Evolutionary conservation across 768 basidiomycete genomes (phyloP), one percentile per base, ranked within the genome.

Genomic region (Steccherinum ochraceum): DNA sequence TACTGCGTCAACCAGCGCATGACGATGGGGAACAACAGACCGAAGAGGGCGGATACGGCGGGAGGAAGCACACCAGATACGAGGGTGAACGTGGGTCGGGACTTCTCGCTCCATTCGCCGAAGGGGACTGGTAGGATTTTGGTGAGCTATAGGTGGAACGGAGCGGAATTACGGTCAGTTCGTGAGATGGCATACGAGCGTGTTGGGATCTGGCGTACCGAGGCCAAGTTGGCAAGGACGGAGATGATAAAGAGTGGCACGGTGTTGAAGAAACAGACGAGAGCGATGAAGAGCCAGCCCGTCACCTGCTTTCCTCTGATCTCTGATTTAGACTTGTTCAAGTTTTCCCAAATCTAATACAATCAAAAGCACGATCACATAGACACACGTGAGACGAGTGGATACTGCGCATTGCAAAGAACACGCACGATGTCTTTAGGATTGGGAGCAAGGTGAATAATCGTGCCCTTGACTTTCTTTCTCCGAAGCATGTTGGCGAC

Each of bases 61-160:
- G 96, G 91, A 2, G 96, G 96, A 18, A 97, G 72, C 25, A 97
- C 84, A 86, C 94, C 93, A 63, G 92, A 93, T 30, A 93, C 73
- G 54, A 96, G 66, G 0, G 90, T 82, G 67, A 98, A 97, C 1
- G 86, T 76, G 20, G 57, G 69, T 0, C 76, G 74, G 2, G 88
- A 90, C 0, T 76, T 64, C 3, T 72, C 58, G 26, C 76, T 73
- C 93, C 95, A 97, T n/a, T 78, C 63, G 18, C 98, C 72, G 73
- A 94, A 93, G 0, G 71, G 69, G 5, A 96, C 85, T 56, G 7
- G 16, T 7, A 82, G 94, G 5, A 65, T n/a, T n/a, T n/a, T 69
- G 40, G 80, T 75, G 46, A 89, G 67, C 80, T 84, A 56, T 50
- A 59, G 53, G 56, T 57, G n/a, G n/a, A n/a, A n/a, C n/a, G n/a